Evolutionary conservation across 352 stramenopile genomes (phyloP).

Genomic region (Phytophthora lateralis): DNA sequence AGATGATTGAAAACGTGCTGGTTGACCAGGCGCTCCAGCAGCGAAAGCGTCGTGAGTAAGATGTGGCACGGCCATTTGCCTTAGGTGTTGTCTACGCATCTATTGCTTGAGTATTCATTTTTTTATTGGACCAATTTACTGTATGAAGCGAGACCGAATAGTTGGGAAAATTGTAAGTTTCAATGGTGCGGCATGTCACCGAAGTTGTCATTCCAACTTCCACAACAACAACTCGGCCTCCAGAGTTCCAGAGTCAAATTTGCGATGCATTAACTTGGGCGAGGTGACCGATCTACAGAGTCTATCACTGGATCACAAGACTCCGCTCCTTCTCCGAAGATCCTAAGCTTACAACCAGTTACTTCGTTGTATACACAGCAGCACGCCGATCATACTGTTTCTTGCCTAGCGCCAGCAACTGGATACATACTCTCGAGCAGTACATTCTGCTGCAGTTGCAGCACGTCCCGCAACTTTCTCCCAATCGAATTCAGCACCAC

Average conservation of each 20-base stretch:
- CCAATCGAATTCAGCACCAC: slow-evolving; percentile 27
- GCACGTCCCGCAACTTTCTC: slow-evolving; percentile 19
- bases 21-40: slow-evolving; percentile 35
- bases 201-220: too few species aligned
- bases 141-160: too few species aligned
- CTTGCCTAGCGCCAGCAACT: neutral
- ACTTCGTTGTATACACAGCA: neutral
- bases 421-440: slow-evolving; percentile 14
- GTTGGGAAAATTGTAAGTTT: too few species aligned
- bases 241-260: too few species aligned
- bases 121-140: neutral
- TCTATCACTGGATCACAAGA: neutral
- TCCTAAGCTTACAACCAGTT: too few species aligned
- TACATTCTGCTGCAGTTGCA: slow-evolving; percentile 25
- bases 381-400: neutral
- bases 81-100: neutral
- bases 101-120: neutral
- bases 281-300: neutral
- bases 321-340: too few species aligned
- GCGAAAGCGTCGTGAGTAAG: slow-evolving; percentile 10
- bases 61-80: neutral
- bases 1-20: slow-evolving; percentile 45
- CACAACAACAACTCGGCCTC: too few species aligned
- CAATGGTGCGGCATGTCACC: too few species aligned
- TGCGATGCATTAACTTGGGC: too few species aligned